These are phyloP conservation scores for Bryoerythrophyllum caledonicum DNA, from an alignment of 225 moss, liverwort and hornwort genomes.

Conservation along the genomic window DNA sequence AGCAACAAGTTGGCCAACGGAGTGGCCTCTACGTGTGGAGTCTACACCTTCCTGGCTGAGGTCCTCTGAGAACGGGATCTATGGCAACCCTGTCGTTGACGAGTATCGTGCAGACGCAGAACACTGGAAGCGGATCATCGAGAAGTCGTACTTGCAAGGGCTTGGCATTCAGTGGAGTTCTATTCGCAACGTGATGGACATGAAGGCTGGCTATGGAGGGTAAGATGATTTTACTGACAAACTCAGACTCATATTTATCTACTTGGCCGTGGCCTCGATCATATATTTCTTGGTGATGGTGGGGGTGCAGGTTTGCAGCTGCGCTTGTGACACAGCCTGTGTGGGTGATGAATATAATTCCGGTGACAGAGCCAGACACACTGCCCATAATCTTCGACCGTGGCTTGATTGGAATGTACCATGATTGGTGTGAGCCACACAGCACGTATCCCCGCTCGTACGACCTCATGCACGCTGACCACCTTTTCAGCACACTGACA, in stretches of 20 bases:
- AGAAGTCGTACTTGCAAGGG: constrained; percentile 52
- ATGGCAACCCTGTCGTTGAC: constrained; percentile 54
- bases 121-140: constrained; percentile 55
- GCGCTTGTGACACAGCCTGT: constrained; percentile 48
- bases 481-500: constrained; percentile 54
- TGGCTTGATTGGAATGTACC: constrained; percentile 73
- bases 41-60: constrained; percentile 59
- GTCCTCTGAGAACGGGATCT: constrained; percentile 58
- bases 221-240: constrained; percentile 1
- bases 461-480: constrained; percentile 73
- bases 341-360: constrained; percentile 79
- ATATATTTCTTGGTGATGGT: not conserved
- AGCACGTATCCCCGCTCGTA: constrained; percentile 82
- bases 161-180: constrained; percentile 54
- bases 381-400: constrained; percentile 73
- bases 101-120: constrained; percentile 55
- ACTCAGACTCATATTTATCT: not conserved
- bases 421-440: constrained; percentile 84
- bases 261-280: not conserved
- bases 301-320: constrained; percentile 57
- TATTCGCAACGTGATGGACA: constrained; percentile 67
- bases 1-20: constrained; percentile 53
- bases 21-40: constrained; percentile 64
- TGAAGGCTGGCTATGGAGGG: constrained; percentile 88
- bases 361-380: constrained; percentile 74